A percentile compares a stretch with the other conserved stretches of the same genome.
phyloP scores from a whole-genome alignment of 805 yeast species.

The Candida nonsorbophila region DNA sequence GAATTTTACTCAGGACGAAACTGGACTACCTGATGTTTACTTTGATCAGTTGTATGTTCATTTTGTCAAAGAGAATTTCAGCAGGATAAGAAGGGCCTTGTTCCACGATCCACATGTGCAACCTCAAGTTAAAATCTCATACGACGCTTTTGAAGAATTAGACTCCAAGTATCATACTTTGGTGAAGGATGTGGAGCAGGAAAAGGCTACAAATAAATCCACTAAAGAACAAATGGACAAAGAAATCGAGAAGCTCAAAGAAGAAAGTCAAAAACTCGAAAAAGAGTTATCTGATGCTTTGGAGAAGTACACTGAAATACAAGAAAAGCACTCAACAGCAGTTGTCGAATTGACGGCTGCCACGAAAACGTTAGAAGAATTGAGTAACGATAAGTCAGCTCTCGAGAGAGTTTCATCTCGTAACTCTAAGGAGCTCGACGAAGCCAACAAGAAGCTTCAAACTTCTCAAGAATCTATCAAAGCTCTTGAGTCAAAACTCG shows the following conservation, averaged over 20 bases:
- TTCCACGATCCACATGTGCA: constrained; percentile 70
- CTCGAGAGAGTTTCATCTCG: constrained; percentile 23
- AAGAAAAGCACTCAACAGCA: constrained; percentile 14
- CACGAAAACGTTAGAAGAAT: constrained; percentile 12
- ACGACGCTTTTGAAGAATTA: constrained; percentile 49
- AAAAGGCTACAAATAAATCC: constrained; percentile 12
- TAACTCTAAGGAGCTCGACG: constrained; percentile 26
- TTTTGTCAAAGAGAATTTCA: constrained; percentile 63
- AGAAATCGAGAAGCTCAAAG: constrained; percentile 13
- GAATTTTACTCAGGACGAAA: constrained; percentile 57
- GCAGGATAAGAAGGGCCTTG: constrained; percentile 63
- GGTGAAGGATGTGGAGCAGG: constrained; percentile 15
- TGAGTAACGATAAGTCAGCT: constrained; percentile 26
- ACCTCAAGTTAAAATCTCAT: constrained; percentile 63
- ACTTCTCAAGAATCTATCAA: constrained; percentile 19
- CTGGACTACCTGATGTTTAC: constrained; percentile 84
- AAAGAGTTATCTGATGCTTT: constrained; percentile 14
- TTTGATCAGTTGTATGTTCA: constrained; percentile 61
- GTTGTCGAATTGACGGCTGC: constrained; percentile 5
- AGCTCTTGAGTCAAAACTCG: constrained; percentile 25
- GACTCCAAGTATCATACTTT: constrained; percentile 30
- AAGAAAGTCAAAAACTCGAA: constrained; percentile 8
- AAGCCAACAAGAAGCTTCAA: constrained; percentile 19
- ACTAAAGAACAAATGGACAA: constrained; percentile 14
- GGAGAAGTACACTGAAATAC: constrained; percentile 14